These are phyloP conservation scores for Sporothrix mexicana DNA, from an alignment of 2,329 filamentous ascomycete species.

Conservation along the genomic window DNA sequence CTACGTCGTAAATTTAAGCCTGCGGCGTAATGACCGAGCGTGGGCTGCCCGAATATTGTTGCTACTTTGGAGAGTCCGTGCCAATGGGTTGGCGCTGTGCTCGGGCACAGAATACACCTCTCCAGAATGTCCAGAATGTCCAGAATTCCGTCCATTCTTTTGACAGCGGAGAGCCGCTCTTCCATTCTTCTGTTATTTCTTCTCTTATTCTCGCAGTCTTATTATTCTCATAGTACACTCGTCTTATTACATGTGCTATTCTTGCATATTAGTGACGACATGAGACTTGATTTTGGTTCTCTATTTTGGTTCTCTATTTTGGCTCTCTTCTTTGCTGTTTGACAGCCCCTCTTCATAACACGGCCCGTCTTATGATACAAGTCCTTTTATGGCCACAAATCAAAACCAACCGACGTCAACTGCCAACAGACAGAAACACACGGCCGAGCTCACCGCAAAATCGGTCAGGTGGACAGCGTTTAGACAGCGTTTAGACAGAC, in stretches of 20 bases:
- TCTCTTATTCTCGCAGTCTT: background rate
- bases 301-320: background rate
- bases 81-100: background rate
- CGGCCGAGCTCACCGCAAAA: background rate
- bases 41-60: background rate
- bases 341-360: conserved; percentile 2
- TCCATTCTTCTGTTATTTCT: background rate
- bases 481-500: background rate
- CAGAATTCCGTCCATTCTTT: no score
- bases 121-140: no score
- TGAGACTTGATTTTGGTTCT: background rate
- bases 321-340: background rate
- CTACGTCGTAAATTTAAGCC: background rate
- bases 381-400: background rate
- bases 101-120: background rate
- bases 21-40: background rate
- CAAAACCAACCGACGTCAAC: background rate
- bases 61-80: conserved; percentile 4
- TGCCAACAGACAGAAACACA: conserved; percentile 7
- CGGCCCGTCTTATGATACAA: conserved; percentile 30
- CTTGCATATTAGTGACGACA: conserved; percentile 1
- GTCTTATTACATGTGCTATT: background rate
- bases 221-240: background rate
- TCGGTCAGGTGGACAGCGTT: conserved; percentile 20
- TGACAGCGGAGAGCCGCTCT: no score